Base-by-base conservation (phyloP, 495 filamentous ascomycete species). In the Stereocaulon alpinum region DNA sequence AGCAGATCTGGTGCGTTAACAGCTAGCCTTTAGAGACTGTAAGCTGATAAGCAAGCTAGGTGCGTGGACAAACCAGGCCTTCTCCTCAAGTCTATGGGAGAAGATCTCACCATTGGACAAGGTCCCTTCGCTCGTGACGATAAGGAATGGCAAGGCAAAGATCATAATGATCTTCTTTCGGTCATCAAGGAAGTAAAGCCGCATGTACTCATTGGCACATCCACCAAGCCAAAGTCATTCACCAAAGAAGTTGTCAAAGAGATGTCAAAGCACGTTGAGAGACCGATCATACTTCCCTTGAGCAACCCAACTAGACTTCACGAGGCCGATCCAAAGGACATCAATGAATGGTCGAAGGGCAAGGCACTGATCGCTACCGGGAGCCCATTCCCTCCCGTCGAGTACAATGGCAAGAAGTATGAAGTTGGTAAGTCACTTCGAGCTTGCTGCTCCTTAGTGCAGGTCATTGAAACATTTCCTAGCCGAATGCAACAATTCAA, bases 401-500 rank as follows among this genome's bases (percentile, higher is more conserved):
- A 80, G 55, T 82, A 84, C 10, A 73, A 82, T 18, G 88, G 87
- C 0, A 67, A 71, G 32, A 78, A 82, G 56, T 78, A 85, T 40
- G 82, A 89, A 41, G 76, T 94, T 9, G 80, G 78, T 80, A 68
- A 58, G 76, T 53, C 10, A 17, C 12, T 4, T 3, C 11, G 15
- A 22, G 18, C 5, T 12, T 3, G 6, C 3, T 3, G 1, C n/a
- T 22, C 43, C 24, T 24, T 14, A 37, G 20, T 14, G 34, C 4
- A 18, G 7, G 6, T 37, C 18, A 56, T 32, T 49, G 17, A 49
- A 18, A 14, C 7, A 20, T 18, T 10, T 20, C 43, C 15, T 34
- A 80, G 88, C 88, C 27, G 91, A 94, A 68, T 95, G 90, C 75
- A 95, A 95, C 72, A 95, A 95, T 71, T 87, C 85, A 5, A 87